Conservation (phyloP, 2,329 filamentous ascomycete genomes). For the Botrytis fragariae region DNA sequence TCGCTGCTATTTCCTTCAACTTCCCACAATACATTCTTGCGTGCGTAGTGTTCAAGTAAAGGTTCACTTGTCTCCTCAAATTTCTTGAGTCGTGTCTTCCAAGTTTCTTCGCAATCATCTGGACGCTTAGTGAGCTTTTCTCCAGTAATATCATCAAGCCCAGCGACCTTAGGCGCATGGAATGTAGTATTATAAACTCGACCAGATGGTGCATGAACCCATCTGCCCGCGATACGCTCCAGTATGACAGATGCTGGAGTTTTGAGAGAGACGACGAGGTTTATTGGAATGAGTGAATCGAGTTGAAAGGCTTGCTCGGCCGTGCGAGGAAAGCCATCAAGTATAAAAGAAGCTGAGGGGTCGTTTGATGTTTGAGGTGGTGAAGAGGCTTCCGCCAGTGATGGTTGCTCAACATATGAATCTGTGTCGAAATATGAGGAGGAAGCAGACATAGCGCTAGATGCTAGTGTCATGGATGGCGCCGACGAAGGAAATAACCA, state of each 20-base stretch:
- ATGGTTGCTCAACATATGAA: constrained; percentile 33
- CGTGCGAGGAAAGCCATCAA: constrained; percentile 94
- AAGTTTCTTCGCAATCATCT: constrained; percentile 86
- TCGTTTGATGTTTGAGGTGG: constrained; percentile 57
- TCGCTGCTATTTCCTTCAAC: constrained; percentile 88
- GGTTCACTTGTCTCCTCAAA: constrained; percentile 86
- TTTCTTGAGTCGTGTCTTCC: constrained; percentile 73
- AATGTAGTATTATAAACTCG: constrained; percentile 95
- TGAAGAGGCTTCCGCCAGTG: constrained; percentile 39
- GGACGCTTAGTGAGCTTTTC: constrained; percentile 77
- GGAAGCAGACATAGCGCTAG: constrained; percentile 39
- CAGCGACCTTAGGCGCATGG: constrained; percentile 76
- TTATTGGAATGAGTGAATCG: constrained; percentile 85
- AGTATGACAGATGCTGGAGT: constrained; percentile 86
- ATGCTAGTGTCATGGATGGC: constrained; percentile 38
- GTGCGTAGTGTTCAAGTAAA: constrained; percentile 84
- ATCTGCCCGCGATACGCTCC: constrained; percentile 84
- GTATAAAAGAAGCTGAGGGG: constrained; percentile 82
- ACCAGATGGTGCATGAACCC: constrained; percentile 89
- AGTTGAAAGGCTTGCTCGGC: constrained; percentile 74
- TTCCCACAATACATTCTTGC: constrained; percentile 79
- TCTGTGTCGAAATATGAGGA: constrained; percentile 37
- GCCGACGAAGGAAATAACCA: constrained; percentile 63
- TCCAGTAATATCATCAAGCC: constrained; percentile 86
- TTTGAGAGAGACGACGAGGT: constrained; percentile 82